Evolutionary conservation across 2,329 filamentous ascomycete genomes (phyloP).

Genomic region (Claviceps monticola): DNA sequence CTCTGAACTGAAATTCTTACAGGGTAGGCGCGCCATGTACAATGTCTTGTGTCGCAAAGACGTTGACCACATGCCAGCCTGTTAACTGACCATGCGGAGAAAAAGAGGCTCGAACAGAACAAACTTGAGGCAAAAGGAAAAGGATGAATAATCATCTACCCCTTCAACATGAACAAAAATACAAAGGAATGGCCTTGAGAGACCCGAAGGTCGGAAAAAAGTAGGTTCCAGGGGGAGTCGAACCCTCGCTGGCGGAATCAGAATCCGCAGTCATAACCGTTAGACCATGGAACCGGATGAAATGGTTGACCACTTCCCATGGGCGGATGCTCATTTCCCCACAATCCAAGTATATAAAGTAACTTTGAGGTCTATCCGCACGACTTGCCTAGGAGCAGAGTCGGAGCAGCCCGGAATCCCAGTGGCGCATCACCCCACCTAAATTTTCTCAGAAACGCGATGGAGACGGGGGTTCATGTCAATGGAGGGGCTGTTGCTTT

Average conservation of each 20-base stretch:
- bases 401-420: not conserved
- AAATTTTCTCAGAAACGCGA: slow-evolving; percentile 17
- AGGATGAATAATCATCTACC: too few relatives aligned
- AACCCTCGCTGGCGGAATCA: slow-evolving; percentile 25
- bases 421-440: slow-evolving; percentile 16
- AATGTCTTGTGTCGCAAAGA: too few relatives aligned
- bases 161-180: too few relatives aligned
- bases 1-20: not conserved
- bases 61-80: too few relatives aligned
- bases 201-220: slow-evolving; percentile 7
- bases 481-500: not conserved
- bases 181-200: not conserved
- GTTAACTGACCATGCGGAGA: too few relatives aligned
- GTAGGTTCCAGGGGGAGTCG: slow-evolving; percentile 22
- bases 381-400: too few relatives aligned
- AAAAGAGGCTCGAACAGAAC: not conserved
- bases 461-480: not conserved
- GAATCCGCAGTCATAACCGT: slow-evolving; percentile 24
- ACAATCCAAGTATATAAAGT: too few relatives aligned
- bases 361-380: too few relatives aligned
- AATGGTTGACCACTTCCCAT: slow-evolving; percentile 15
- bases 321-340: not conserved
- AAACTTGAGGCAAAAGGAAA: too few relatives aligned
- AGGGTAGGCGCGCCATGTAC: not conserved
- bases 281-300: slow-evolving; percentile 21